Percentiles rank a stretch among this genome's conserved stretches.
Evolutionary conservation across 2,329 filamentous ascomycete species (phyloP).

Genomic region (Cytospora leucostoma): DNA sequence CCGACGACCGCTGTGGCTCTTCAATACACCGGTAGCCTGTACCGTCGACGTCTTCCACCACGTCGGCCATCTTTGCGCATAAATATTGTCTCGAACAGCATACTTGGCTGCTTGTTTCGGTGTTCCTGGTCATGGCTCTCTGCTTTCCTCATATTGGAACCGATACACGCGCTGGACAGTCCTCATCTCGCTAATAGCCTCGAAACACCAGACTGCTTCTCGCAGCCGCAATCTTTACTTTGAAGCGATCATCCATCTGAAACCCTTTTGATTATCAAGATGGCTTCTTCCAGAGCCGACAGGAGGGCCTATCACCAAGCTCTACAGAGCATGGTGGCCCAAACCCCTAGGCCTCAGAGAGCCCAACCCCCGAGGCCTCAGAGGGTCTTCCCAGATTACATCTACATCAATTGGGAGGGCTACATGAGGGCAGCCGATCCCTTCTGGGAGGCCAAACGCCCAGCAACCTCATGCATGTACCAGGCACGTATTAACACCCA

Average conservation of each 20-base stretch:
- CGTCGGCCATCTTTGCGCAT: background rate
- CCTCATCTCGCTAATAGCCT: background rate
- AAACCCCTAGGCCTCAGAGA: background rate
- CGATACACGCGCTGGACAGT: background rate
- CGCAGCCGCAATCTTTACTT: background rate
- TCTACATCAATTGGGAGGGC: conserved; percentile 9
- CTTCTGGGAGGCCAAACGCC: conserved; percentile 9
- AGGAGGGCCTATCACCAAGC: background rate
- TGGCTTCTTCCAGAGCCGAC: background rate
- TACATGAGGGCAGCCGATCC: conserved; percentile 10
- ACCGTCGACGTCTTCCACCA: background rate
- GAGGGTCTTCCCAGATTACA: conserved; percentile 21
- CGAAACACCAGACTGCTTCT: background rate
- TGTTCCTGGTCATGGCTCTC: background rate
- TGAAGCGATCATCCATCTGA: background rate
- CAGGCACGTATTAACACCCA: background rate
- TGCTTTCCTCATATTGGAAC: background rate
- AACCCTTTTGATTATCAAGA: background rate
- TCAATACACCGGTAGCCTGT: background rate
- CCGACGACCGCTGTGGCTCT: background rate
- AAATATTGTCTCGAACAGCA: background rate
- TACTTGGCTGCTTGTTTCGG: background rate
- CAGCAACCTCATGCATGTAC: conserved; percentile 15
- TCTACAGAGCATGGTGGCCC: background rate
- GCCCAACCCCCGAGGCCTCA: background rate